Evolutionary conservation across 495 filamentous ascomycete species (phyloP).

Genomic region (Hypoxylon perforatum): DNA sequence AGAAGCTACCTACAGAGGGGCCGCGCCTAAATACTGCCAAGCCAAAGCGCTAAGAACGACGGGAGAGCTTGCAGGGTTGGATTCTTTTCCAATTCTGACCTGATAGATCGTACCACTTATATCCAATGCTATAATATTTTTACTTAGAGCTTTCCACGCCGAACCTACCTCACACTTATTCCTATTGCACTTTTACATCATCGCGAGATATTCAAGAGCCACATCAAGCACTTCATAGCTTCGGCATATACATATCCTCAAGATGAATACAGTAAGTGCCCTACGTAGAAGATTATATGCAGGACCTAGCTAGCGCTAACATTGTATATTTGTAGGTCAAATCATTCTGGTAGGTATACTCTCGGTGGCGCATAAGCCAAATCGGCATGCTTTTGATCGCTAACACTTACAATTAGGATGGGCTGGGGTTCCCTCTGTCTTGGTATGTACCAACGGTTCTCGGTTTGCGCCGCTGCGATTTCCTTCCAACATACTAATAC

Average conservation of each 20-base stretch:
- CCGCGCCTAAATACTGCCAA: constrained; percentile 2
- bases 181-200: constrained; percentile 25
- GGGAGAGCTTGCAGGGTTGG: constrained; percentile 38
- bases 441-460: constrained; percentile 61
- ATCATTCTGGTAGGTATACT: constrained; percentile 67
- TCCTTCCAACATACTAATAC: constrained; percentile 32
- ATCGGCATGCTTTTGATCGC: constrained; percentile 16
- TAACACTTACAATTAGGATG: constrained; percentile 62
- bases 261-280: constrained; percentile 49
- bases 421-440: constrained; percentile 89
- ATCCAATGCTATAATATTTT: constrained; percentile 20
- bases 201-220: constrained; percentile 2
- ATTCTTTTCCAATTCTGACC: constrained; percentile 22
- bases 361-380: constrained; percentile 6
- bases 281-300: background rate
- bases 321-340: constrained; percentile 56
- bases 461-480: background rate
- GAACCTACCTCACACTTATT: constrained; percentile 17
- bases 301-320: constrained; percentile 33
- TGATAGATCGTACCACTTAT: constrained; percentile 39
- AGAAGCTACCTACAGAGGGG: constrained; percentile 9
- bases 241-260: constrained; percentile 18
- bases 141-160: constrained; percentile 22
- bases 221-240: background rate
- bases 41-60: constrained; percentile 15